These are phyloP conservation scores for Fraxinus excelsior DNA, from an alignment of 257 asterid species.

Conservation along the genomic window DNA sequence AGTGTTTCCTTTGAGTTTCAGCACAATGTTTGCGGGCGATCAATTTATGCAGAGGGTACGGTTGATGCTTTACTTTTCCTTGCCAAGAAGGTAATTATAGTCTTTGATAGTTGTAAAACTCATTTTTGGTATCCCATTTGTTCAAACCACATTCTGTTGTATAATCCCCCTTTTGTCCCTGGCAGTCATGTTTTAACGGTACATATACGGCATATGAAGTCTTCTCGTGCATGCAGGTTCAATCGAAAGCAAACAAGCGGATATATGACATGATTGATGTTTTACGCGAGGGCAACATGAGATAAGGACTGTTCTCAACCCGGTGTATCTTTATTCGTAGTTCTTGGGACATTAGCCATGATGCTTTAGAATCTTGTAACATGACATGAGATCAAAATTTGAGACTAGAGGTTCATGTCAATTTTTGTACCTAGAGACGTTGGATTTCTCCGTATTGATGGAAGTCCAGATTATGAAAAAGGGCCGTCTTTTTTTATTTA, in stretches of 20 bases:
- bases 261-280: conserved; percentile 89
- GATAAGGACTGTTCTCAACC: conserved; percentile 36
- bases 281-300: conserved; percentile 90
- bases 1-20: conserved; percentile 92
- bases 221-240: conserved; percentile 52
- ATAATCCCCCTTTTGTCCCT: not conserved
- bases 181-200: not conserved
- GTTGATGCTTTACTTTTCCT: conserved; percentile 95
- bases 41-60: conserved; percentile 96
- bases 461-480: no score
- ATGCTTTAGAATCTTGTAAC: no score
- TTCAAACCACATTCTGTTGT: not conserved
- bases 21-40: conserved; percentile 97
- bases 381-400: not conserved
- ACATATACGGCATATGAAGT: conserved; percentile 4
- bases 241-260: conserved; percentile 61
- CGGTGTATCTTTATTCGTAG: not conserved
- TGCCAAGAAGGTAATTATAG: conserved; percentile 64
- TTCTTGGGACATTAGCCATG: not conserved
- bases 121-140: not conserved
- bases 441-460: no score
- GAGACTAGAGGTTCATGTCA: conserved; percentile 5
- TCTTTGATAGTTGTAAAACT: not conserved
- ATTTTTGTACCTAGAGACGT: not conserved
- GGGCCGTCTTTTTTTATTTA: not conserved